Evolutionary conservation across 768 basidiomycete genomes (phyloP).

Genomic region (Phallus indusiatus): DNA sequence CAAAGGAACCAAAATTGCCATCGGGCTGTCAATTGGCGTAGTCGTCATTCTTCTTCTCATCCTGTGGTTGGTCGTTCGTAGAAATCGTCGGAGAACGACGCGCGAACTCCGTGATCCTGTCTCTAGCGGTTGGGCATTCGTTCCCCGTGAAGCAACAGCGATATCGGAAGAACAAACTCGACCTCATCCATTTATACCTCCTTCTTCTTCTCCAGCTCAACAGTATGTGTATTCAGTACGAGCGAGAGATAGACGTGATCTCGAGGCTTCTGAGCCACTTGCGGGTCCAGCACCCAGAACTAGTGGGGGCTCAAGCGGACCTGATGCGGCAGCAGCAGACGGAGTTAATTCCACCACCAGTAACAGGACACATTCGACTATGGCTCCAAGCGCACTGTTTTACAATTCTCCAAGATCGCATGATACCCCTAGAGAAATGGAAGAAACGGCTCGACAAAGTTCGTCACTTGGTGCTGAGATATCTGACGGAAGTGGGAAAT

Average conservation of each 20-base stretch:
- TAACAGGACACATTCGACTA: not conserved
- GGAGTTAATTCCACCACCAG: not conserved
- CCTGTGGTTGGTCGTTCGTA: slow-evolving; percentile 17
- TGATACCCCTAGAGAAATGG: not conserved
- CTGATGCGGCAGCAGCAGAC: not conserved
- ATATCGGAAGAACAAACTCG: not conserved
- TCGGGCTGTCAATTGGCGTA: slow-evolving; percentile 52
- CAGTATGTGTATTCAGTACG: not conserved
- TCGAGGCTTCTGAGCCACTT: not conserved
- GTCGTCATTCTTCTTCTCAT: slow-evolving; percentile 47
- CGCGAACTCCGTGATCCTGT: not conserved
- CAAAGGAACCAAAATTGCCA: slow-evolving; percentile 35
- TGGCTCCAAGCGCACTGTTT: slow-evolving; percentile 7
- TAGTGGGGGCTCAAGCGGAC: not conserved
- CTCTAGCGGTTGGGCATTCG: not conserved
- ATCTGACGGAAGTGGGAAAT: not conserved
- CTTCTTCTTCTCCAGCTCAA: not conserved
- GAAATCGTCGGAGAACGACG: not conserved
- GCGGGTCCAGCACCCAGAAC: not conserved
- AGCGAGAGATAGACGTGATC: not conserved
- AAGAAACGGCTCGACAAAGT: not conserved
- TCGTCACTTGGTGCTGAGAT: not conserved
- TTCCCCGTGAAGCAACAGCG: not conserved
- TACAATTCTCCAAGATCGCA: slow-evolving; percentile 6
- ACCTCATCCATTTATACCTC: not conserved